Evolutionary conservation across 2,329 filamentous ascomycete species (phyloP).

Genomic region (Curvularia lunata): DNA sequence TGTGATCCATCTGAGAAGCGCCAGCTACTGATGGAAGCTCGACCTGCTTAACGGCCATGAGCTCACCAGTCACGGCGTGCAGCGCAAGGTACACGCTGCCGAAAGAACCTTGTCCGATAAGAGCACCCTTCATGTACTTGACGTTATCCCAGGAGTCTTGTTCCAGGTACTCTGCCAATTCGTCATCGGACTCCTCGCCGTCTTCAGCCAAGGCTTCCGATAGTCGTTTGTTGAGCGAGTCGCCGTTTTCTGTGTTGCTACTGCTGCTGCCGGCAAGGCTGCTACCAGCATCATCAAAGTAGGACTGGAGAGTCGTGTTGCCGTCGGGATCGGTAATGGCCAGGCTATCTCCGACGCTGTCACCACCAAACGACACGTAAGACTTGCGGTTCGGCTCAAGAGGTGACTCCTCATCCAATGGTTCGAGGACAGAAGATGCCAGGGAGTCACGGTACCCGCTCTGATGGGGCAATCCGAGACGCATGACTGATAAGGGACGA

Average conservation of each 20-base stretch:
- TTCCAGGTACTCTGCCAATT: conserved; percentile 85
- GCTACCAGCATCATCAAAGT: conserved; percentile 81
- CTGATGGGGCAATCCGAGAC: conserved; percentile 62
- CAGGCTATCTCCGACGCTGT: conserved; percentile 72
- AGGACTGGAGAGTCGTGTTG: conserved; percentile 72
- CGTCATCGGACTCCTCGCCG: conserved; percentile 88
- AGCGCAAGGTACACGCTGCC: conserved; percentile 94
- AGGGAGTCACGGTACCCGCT: conserved; percentile 83
- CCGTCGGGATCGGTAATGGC: conserved; percentile 80
- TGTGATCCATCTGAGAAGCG: conserved; percentile 74
- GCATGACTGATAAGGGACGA: conserved; percentile 66
- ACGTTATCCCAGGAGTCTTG: conserved; percentile 95
- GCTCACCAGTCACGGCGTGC: conserved; percentile 93
- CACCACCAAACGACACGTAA: conserved; percentile 83
- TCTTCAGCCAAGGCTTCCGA: conserved; percentile 87
- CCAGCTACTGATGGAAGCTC: conserved; percentile 84
- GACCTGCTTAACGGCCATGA: conserved; percentile 98
- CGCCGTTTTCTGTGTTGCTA: conserved; percentile 62
- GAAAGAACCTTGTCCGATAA: conserved; percentile 97
- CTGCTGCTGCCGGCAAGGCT: conserved; percentile 73
- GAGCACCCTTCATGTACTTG: conserved; percentile 98
- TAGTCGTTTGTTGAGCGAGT: conserved; percentile 81
- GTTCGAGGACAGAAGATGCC: conserved; percentile 85
- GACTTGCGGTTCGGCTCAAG: conserved; percentile 90
- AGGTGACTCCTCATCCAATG: conserved; percentile 87